Base-by-base conservation (phyloP, 2,329 filamentous ascomycete genomes). In the Dendrostoma leiphaemia region DNA sequence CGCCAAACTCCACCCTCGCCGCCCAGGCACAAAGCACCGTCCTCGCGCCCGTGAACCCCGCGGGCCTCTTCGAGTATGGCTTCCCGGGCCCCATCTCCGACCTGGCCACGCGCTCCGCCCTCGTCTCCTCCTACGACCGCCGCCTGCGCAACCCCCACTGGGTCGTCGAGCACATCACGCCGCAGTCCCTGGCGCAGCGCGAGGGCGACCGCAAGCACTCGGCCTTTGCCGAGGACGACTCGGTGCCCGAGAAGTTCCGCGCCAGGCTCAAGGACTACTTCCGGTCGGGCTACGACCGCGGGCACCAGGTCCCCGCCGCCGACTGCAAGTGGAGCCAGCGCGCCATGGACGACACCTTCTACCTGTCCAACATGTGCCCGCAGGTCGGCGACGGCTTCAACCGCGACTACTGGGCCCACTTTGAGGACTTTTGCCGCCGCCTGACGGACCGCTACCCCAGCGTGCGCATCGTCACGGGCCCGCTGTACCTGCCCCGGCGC, bases 381-480 rank as follows among this genome's bases (percentile, higher is more conserved):
- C 94, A 99, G 75, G 94, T 99, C 28, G 94, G 94, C 62, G 91
- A 97, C 68, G 94, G 94, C 56, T 99, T 99, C 80, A 99, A 99
- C 76, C 83, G 94, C 48, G 94, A 99, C 75, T 99, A 99, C 82
- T 99, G 94, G 94, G 89, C 94, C 34, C 94, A 99, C 71, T 92
- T 99, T 62, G 94, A 99, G 75, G 93, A 97, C 67, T 99, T 97
- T 67, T 97, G 93, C 74, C 84, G 94, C 9, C 79, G 91, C 17
- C 78, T 99, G 61, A 93, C 92, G 1, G 74, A 78, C 44, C 81
- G 77, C 51, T 99, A 97, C 68, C 92, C 93, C 1, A 89, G 83
- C 38, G 93, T 99, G 24, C 82, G 94, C 59, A 87, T 97, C 62
- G 90, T 97, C 53, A 99, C 94, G 1, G 94, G 94, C 0, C 94